Evolutionary conservation across 1,284 basidiomycete genomes (phyloP).

Genomic region (Veloboletus limbatus): DNA sequence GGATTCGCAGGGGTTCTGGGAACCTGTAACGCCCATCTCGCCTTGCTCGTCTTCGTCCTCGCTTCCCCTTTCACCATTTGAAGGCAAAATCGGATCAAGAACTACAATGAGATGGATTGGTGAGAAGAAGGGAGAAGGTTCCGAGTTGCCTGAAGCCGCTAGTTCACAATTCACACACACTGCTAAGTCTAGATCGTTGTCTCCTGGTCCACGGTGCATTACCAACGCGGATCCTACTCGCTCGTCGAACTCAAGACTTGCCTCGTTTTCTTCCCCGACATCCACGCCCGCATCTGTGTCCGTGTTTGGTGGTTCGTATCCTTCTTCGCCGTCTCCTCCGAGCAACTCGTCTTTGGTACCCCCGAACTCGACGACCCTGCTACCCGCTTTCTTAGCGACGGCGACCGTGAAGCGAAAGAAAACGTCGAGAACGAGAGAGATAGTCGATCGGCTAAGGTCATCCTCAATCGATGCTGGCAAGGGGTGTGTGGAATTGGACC

Average conservation of each 20-base stretch:
- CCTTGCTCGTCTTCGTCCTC: constrained; percentile 25
- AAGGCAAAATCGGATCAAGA: constrained; percentile 6
- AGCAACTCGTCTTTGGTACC: not conserved
- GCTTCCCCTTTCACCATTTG: constrained; percentile 17
- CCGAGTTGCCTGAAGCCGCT: not conserved
- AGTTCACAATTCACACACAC: not conserved
- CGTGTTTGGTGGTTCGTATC: constrained; percentile 9
- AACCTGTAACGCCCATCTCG: constrained; percentile 19
- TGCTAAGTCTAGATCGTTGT: constrained; percentile 17
- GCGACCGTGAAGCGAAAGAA: constrained; percentile 25
- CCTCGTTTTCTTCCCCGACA: constrained; percentile 10
- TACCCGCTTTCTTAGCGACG: constrained; percentile 26
- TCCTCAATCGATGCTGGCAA: constrained; percentile 24
- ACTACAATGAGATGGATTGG: not conserved
- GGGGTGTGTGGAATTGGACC: constrained; percentile 6
- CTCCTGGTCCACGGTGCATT: constrained; percentile 15
- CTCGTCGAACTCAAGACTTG: constrained; percentile 11
- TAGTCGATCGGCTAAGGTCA: constrained; percentile 29
- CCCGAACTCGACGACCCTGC: constrained; percentile 13
- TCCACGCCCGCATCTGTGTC: constrained; percentile 10
- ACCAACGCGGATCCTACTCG: constrained; percentile 1
- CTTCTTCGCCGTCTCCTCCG: constrained; percentile 13
- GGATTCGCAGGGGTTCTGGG: constrained; percentile 33
- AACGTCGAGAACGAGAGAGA: constrained; percentile 29
- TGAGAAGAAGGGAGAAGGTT: constrained; percentile 3